Evolutionary conservation across 1,284 basidiomycete genomes (phyloP).

Genomic region (Cronartium quercuum): DNA sequence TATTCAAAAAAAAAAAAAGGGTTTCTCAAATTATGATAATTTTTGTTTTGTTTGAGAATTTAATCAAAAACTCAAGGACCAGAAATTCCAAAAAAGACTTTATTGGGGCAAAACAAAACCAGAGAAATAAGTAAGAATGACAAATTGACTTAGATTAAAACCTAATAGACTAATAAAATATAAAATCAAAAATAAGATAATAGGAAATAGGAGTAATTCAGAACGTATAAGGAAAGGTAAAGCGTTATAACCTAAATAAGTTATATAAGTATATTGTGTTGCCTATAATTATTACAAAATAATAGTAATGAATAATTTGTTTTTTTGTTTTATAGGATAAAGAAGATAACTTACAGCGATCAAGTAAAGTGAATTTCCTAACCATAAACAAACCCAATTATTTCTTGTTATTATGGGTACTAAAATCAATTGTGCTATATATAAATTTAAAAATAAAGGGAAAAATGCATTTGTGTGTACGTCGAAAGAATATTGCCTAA

Average conservation of each 20-base stretch:
- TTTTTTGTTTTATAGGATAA: background rate
- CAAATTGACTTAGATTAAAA: slow-evolving; percentile 76
- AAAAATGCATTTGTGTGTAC: slow-evolving; percentile 93
- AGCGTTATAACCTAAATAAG: slow-evolving; percentile 81
- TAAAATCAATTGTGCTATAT: slow-evolving; percentile 74
- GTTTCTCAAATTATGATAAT: no score
- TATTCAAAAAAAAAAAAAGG: no score
- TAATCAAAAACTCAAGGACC: no score
- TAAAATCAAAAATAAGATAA: slow-evolving; percentile 68
- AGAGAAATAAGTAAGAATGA: slow-evolving; percentile 66
- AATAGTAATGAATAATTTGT: background rate
- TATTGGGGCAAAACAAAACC: no score
- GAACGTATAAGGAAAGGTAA: slow-evolving; percentile 83
- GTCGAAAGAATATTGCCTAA: slow-evolving; percentile 77
- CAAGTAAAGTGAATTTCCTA: slow-evolving; percentile 63
- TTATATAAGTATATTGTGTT: slow-evolving; percentile 79
- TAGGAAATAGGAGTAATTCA: slow-evolving; percentile 74
- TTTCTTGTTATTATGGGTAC: slow-evolving; percentile 70
- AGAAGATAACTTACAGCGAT: slow-evolving; percentile 41
- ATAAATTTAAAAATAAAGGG: slow-evolving; percentile 78
- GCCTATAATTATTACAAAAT: slow-evolving; percentile 53
- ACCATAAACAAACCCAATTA: slow-evolving; percentile 82
- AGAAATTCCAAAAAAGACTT: no score
- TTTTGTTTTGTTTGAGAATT: no score
- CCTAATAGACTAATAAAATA: slow-evolving; percentile 80